phyloP scores from a whole-genome alignment of 2,329 filamentous ascomycete genomes.

The Penicillium sp. region DNA sequence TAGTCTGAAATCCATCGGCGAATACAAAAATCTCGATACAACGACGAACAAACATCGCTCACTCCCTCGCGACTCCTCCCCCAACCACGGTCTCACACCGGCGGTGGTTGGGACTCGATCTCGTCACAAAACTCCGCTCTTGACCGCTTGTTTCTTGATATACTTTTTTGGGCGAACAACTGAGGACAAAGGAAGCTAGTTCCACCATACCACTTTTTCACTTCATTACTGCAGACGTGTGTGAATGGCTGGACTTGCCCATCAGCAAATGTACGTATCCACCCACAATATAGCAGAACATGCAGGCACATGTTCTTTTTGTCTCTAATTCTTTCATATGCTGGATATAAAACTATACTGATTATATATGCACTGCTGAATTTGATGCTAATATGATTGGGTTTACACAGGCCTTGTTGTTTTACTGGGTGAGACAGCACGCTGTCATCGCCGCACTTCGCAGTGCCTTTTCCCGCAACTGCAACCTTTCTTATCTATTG shows the following conservation, averaged over 20 bases:
- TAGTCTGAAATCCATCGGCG: background rate
- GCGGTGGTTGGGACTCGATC: conserved; percentile 4
- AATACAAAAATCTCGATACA: background rate
- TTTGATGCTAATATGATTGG: conserved; percentile 7
- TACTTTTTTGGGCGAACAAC: background rate
- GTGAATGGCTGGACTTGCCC: background rate
- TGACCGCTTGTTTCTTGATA: background rate
- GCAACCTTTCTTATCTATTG: conserved; percentile 2
- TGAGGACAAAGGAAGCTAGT: background rate
- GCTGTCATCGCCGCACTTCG: conserved; percentile 12
- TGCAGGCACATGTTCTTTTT: background rate
- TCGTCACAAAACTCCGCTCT: background rate
- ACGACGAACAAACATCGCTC: background rate
- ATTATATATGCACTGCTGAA: background rate
- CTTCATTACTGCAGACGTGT: background rate
- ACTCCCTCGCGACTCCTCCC: background rate
- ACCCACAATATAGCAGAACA: background rate
- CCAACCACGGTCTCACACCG: conserved; percentile 2
- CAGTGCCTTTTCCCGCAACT: conserved; percentile 4
- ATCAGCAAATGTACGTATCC: conserved; percentile 10
- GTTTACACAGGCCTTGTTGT: conserved; percentile 8
- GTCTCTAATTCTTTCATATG: background rate
- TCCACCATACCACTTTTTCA: background rate
- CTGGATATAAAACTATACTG: background rate
- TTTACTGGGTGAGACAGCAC: conserved; percentile 12